A percentile compares a stretch with the other conserved stretches of the same genome.
phyloP scores from a whole-genome alignment of 2,329 filamentous ascomycete genomes.

The Fusarium sp. region DNA sequence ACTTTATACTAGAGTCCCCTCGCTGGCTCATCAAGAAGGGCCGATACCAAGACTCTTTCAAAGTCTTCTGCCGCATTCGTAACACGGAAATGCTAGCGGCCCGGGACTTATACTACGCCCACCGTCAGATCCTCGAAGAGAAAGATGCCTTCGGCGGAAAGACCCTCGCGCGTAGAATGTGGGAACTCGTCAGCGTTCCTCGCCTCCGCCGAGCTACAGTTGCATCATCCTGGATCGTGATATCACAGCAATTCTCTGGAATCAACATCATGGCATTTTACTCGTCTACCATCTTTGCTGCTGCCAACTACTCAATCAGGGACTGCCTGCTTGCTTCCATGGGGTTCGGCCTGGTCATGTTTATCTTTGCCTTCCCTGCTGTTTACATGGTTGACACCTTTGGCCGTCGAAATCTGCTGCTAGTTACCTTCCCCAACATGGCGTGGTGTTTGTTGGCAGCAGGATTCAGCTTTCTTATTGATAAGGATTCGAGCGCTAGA shows the following conservation, averaged over 20 bases:
- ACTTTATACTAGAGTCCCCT: slow-evolving; percentile 59
- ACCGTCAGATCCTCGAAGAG: slow-evolving; percentile 49
- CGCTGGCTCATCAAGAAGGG: slow-evolving; percentile 73
- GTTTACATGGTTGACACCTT: slow-evolving; percentile 64
- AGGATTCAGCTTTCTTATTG: slow-evolving; percentile 60
- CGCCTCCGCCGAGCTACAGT: slow-evolving; percentile 56
- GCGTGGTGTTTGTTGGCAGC: slow-evolving; percentile 44
- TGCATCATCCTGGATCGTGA: slow-evolving; percentile 45
- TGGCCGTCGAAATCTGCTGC: slow-evolving; percentile 58
- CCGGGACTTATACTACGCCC: slow-evolving; percentile 65
- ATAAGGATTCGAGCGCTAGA: slow-evolving; percentile 50
- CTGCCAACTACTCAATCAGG: slow-evolving; percentile 55
- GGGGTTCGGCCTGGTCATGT: slow-evolving; percentile 64
- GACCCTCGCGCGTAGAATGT: slow-evolving; percentile 51
- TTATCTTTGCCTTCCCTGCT: slow-evolving; percentile 63
- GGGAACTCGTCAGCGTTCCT: slow-evolving; percentile 59
- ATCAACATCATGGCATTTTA: slow-evolving; percentile 58
- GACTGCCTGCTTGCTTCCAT: slow-evolving; percentile 59
- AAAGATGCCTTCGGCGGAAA: slow-evolving; percentile 47
- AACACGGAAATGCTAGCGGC: slow-evolving; percentile 68
- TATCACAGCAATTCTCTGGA: slow-evolving; percentile 43
- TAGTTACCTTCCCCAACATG: slow-evolving; percentile 47
- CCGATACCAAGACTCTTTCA: slow-evolving; percentile 62
- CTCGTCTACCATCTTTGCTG: slow-evolving; percentile 58
- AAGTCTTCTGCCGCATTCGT: slow-evolving; percentile 64